phyloP scores from a whole-genome alignment of 2,329 filamentous ascomycete species.

The Diaporthe capsici region DNA sequence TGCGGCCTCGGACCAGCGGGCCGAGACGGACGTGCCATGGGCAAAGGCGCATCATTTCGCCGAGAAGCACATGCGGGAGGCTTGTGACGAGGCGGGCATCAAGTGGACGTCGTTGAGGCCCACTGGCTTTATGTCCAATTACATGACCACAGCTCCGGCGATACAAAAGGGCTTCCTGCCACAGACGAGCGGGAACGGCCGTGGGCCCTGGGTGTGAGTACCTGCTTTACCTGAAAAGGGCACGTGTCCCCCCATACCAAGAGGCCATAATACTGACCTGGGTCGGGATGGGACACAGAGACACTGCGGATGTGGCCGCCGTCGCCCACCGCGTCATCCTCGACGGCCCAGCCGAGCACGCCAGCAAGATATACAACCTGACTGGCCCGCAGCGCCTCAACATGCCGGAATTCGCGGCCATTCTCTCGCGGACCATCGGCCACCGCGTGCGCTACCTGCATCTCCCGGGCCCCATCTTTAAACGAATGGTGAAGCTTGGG shows the following conservation, averaged over 20 bases:
- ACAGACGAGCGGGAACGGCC: constrained; percentile 24
- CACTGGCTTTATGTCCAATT: constrained; percentile 32
- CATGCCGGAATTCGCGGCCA: constrained; percentile 26
- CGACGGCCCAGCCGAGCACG: constrained; percentile 24
- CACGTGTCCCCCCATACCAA: not conserved
- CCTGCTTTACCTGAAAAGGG: not conserved
- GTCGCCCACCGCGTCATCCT: constrained; percentile 27
- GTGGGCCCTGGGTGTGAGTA: constrained; percentile 29
- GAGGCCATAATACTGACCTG: not conserved
- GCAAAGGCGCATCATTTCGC: constrained; percentile 8
- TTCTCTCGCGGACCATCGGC: not conserved
- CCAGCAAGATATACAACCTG: constrained; percentile 4
- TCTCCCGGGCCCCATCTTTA: constrained; percentile 4
- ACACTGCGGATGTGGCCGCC: constrained; percentile 27
- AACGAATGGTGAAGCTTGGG: constrained; percentile 10
- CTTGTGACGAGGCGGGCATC: constrained; percentile 8
- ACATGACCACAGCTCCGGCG: not conserved
- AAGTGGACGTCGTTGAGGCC: constrained; percentile 13
- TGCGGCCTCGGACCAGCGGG: constrained; percentile 16
- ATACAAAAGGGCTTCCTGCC: constrained; percentile 28
- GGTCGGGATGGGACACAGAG: not conserved
- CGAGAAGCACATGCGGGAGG: constrained; percentile 25
- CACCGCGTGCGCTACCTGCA: constrained; percentile 34
- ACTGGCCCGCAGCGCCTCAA: constrained; percentile 27
- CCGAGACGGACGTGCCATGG: constrained; percentile 25